Evolutionary conservation across 2,329 filamentous ascomycete species (phyloP).

Genomic region (Xylaria polymorpha): DNA sequence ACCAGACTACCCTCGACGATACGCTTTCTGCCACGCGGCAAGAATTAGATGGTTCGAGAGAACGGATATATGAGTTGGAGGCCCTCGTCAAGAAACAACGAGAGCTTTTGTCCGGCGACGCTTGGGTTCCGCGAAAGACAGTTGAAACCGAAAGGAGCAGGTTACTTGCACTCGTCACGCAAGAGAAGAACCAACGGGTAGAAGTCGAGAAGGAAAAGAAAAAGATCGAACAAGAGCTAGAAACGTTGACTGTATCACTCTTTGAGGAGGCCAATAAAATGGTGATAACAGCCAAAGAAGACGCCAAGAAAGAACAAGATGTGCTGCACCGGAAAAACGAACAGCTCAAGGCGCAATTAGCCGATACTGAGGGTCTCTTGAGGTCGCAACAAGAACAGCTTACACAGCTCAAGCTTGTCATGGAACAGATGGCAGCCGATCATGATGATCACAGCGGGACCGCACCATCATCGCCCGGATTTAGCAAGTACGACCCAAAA

Average conservation of each 20-base stretch:
- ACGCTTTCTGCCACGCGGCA: slow-evolving; percentile 83
- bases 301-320: slow-evolving; percentile 87
- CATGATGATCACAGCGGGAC: slow-evolving; percentile 80
- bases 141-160: slow-evolving; percentile 77
- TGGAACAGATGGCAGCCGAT: slow-evolving; percentile 85
- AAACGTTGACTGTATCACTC: slow-evolving; percentile 89
- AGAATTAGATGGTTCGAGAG: slow-evolving; percentile 79
- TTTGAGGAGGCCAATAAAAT: slow-evolving; percentile 99
- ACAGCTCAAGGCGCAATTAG: slow-evolving; percentile 84
- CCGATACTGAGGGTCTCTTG: slow-evolving; percentile 86
- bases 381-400: slow-evolving; percentile 94
- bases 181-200: slow-evolving; percentile 73
- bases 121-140: slow-evolving; percentile 79
- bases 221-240: slow-evolving; percentile 90
- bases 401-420: slow-evolving; percentile 87
- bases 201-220: slow-evolving; percentile 83
- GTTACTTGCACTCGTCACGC: slow-evolving; percentile 68
- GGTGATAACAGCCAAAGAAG: slow-evolving; percentile 91
- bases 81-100: slow-evolving; percentile 72
- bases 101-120: slow-evolving; percentile 76
- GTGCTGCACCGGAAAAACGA: slow-evolving; percentile 85
- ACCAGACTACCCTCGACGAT: slow-evolving; percentile 92
- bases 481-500: slow-evolving; percentile 73
- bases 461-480: slow-evolving; percentile 83
- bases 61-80: slow-evolving; percentile 76